Percentiles rank a stretch among this genome's conserved stretches.
Conservation (phyloP, 805 yeast genomes). For the Jamesozyma hellenica region DNA sequence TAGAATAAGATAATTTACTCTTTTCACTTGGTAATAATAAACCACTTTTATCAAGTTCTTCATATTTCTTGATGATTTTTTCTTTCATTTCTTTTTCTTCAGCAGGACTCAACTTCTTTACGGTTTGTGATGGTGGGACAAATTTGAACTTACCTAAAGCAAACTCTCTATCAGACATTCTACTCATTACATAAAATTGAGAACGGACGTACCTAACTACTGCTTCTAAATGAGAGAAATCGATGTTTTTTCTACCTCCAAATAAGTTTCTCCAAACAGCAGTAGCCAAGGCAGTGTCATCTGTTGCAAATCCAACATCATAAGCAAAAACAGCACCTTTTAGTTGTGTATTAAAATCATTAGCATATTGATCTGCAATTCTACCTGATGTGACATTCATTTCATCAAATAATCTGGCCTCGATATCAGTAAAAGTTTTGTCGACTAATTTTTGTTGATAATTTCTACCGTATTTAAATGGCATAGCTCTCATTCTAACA, state of each 20-base stretch:
- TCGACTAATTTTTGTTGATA: conserved; percentile 91
- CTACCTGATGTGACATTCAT: conserved; percentile 75
- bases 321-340: conserved; percentile 83
- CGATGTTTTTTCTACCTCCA: conserved; percentile 72
- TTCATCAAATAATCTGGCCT: conserved; percentile 72
- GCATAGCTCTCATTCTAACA: conserved; percentile 94
- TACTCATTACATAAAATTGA: conserved; percentile 77
- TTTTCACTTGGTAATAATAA: conserved; percentile 51
- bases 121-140: conserved; percentile 71
- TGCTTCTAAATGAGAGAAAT: conserved; percentile 76
- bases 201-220: conserved; percentile 83
- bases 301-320: conserved; percentile 81
- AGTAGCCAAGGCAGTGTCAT: conserved; percentile 66
- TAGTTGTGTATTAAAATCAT: conserved; percentile 82
- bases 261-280: conserved; percentile 88
- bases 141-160: conserved; percentile 83
- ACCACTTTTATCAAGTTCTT: conserved; percentile 34
- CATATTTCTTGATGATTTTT: conserved; percentile 44
- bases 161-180: conserved; percentile 83
- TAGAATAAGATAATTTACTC: conserved; percentile 40
- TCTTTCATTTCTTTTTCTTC: conserved; percentile 49
- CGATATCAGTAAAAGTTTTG: conserved; percentile 82
- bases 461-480: conserved; percentile 75
- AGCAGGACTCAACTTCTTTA: conserved; percentile 55
- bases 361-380: conserved; percentile 74